A percentile compares a stretch with the other conserved stretches of the same genome.
phyloP scores from a whole-genome alignment of 208 protist genomes.

The Acanthamoeba lenticulata region DNA sequence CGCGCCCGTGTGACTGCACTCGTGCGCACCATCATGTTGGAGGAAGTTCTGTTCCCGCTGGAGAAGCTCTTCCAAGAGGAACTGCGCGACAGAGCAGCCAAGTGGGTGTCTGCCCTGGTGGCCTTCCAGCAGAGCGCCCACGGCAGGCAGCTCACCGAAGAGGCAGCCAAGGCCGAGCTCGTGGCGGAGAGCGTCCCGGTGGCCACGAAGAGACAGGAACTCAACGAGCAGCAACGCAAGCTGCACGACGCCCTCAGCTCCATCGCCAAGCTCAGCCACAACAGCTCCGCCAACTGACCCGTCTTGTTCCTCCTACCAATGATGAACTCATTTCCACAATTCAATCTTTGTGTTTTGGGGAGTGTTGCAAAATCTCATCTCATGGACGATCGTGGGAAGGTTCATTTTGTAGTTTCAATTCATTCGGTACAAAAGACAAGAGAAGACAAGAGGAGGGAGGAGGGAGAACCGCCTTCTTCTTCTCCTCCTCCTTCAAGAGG shows the following conservation, averaged over 20 bases:
- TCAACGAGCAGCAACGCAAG: background rate
- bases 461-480: no score
- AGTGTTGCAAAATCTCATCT: no score
- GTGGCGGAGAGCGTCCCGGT: background rate
- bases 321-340: no score
- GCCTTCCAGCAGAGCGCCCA: background rate
- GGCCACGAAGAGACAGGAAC: background rate
- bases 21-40: background rate
- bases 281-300: no score
- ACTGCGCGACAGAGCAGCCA: background rate
- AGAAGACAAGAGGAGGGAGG: no score
- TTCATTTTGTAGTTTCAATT: no score
- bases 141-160: background rate
- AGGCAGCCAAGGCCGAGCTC: background rate
- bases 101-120: background rate
- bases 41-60: background rate
- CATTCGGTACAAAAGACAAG: no score
- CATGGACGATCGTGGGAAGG: no score
- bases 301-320: no score
- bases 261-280: no score
- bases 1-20: background rate
- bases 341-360: no score
- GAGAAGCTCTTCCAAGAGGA: background rate
- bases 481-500: no score
- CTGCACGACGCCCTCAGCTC: background rate